phyloP scores from a whole-genome alignment of 2,329 filamentous ascomycete species.

The Aspergillus oerlinghausenensis region DNA sequence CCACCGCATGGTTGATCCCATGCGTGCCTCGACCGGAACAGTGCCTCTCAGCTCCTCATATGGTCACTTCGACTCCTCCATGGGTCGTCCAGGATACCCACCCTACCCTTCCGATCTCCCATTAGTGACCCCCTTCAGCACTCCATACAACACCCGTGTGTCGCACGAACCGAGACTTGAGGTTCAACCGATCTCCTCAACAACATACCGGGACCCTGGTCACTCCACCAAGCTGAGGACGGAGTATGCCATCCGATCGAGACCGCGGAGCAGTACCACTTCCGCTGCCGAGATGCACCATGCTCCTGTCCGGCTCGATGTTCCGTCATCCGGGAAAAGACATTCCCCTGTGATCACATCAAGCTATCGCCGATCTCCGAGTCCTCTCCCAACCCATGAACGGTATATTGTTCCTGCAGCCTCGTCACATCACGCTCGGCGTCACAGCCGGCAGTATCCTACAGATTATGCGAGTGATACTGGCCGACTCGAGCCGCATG shows the following conservation, averaged over 20 bases:
- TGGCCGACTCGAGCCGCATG: slow-evolving; percentile 23
- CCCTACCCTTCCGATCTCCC: slow-evolving; percentile 30
- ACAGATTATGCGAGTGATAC: slow-evolving; percentile 36
- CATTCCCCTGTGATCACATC: slow-evolving; percentile 26
- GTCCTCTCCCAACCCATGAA: slow-evolving; percentile 29
- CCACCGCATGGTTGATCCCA: slow-evolving; percentile 32
- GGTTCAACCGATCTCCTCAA: slow-evolving; percentile 30
- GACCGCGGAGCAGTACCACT: slow-evolving; percentile 33
- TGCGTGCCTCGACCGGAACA: slow-evolving; percentile 39
- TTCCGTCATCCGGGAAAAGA: slow-evolving; percentile 21
- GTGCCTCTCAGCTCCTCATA: slow-evolving; percentile 31
- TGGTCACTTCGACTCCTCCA: slow-evolving; percentile 29
- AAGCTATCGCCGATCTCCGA: slow-evolving; percentile 26
- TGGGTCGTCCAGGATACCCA: slow-evolving; percentile 26
- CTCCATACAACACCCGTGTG: slow-evolving; percentile 24
- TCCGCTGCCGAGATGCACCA: slow-evolving; percentile 25
- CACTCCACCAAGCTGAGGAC: slow-evolving; percentile 31
- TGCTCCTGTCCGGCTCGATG: slow-evolving; percentile 22
- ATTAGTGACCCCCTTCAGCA: slow-evolving; percentile 26
- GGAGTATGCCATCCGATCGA: slow-evolving; percentile 35
- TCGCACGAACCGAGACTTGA: slow-evolving; percentile 26
- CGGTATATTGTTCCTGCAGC: slow-evolving; percentile 30
- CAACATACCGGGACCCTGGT: slow-evolving; percentile 27
- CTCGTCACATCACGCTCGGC: slow-evolving; percentile 24
- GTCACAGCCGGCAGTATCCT: slow-evolving; percentile 29